A percentile compares a stretch with the other conserved stretches of the same genome.
Evolutionary conservation across 179 eudicot species (phyloP).

Genomic region (Monotropa hypopitys): DNA sequence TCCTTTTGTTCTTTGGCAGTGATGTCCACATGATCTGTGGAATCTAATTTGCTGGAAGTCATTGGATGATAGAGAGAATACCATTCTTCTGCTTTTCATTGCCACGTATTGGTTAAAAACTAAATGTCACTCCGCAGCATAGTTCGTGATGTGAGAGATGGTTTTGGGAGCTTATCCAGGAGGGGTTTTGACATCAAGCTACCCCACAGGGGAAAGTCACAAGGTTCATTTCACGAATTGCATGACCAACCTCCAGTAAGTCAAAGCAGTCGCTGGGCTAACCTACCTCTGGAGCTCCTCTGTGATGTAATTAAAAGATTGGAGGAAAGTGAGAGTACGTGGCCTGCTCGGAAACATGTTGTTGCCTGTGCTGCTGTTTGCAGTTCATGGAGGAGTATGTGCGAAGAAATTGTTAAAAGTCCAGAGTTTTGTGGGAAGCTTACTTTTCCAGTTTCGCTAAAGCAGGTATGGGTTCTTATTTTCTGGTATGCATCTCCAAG

Average conservation of each 20-base stretch:
- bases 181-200: conserved; percentile 34
- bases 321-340: conserved; percentile 81
- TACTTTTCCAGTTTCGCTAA: conserved; percentile 91
- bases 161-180: conserved; percentile 43
- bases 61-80: background rate
- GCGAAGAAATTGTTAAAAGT: conserved; percentile 65
- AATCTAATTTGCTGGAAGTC: background rate
- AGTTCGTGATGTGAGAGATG: conserved; percentile 44
- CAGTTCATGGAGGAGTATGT: conserved; percentile 88
- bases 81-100: background rate
- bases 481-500: no score
- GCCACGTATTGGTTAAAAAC: background rate
- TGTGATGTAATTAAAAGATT: conserved; percentile 75
- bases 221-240: conserved; percentile 30
- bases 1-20: conserved; percentile 15
- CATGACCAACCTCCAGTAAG: conserved; percentile 26
- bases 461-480: conserved; percentile 49
- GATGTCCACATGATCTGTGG: conserved; percentile 2
- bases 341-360: conserved; percentile 87
- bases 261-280: conserved; percentile 49
- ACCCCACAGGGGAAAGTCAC: conserved; percentile 29
- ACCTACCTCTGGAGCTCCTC: conserved; percentile 77
- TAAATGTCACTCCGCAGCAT: conserved; percentile 44
- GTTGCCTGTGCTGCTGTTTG: conserved; percentile 96
- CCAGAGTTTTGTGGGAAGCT: conserved; percentile 79